phyloP scores from a whole-genome alignment of 1,284 basidiomycete species.

The Pseudozyma pruni region DNA sequence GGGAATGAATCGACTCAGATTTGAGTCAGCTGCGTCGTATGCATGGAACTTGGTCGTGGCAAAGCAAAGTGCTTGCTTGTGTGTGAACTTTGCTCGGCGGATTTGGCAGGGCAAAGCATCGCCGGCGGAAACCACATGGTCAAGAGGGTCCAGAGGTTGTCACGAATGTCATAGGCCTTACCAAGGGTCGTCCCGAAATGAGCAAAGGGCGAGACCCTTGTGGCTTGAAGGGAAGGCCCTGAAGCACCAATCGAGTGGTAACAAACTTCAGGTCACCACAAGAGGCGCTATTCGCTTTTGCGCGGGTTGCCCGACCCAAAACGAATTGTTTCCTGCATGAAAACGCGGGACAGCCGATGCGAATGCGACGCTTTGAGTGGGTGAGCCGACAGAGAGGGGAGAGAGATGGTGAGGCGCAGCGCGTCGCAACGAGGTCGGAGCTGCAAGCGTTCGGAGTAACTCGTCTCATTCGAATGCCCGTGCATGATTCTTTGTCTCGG shows the following conservation, averaged over 20 bases:
- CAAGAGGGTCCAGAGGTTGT: conserved; percentile 1
- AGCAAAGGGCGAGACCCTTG: not conserved
- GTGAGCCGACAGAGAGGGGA: not conserved
- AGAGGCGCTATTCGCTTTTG: too few species aligned
- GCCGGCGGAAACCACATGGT: conserved; percentile 10
- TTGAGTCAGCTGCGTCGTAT: too few species aligned
- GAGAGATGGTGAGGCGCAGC: not conserved
- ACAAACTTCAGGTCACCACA: too few species aligned
- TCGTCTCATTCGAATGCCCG: conserved; percentile 11
- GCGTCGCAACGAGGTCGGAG: too few species aligned
- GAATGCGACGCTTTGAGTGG: not conserved
- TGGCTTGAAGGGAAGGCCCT: not conserved
- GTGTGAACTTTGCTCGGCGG: too few species aligned
- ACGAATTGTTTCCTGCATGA: not conserved
- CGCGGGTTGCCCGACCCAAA: conserved; percentile 1
- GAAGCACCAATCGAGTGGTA: too few species aligned
- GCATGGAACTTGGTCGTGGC: too few species aligned
- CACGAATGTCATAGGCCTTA: conserved; percentile 35
- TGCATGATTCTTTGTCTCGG: too few species aligned
- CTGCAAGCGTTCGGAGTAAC: conserved; percentile 39
- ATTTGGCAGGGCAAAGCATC: too few species aligned
- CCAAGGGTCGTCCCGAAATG: conserved; percentile 9
- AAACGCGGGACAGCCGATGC: conserved; percentile 3
- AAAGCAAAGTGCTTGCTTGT: too few species aligned
- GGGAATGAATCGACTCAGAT: too few species aligned